Conservation (phyloP, 805 yeast species). For the Maudiozyma turicensis region DNA sequence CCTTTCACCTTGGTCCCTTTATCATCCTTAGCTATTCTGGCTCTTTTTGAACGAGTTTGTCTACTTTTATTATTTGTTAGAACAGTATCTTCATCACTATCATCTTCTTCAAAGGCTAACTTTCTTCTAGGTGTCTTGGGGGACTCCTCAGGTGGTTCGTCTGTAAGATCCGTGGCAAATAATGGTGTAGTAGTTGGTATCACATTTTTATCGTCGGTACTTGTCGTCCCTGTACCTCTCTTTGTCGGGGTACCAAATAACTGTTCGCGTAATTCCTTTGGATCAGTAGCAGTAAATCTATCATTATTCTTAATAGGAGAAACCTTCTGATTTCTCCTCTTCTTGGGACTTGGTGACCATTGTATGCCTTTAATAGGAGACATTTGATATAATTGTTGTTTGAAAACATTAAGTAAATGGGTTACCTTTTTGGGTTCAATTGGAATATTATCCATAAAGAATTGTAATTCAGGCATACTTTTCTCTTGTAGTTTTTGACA, state of each 20-base stretch:
- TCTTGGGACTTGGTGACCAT: slow-evolving; percentile 27
- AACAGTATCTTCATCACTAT: slow-evolving; percentile 6
- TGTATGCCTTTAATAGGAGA: slow-evolving; percentile 23
- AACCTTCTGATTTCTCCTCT: slow-evolving; percentile 5
- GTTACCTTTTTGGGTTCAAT: slow-evolving; percentile 38
- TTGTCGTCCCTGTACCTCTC: neutral
- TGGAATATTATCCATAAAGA: slow-evolving; percentile 45
- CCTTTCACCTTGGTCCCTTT: neutral
- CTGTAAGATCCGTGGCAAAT: neutral
- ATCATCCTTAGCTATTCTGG: neutral
- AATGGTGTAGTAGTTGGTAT: neutral
- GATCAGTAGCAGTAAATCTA: slow-evolving; percentile 23
- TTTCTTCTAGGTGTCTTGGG: slow-evolving; percentile 19
- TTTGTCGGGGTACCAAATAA: slow-evolving; percentile 24
- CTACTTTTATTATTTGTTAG: neutral
- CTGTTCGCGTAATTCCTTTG: slow-evolving; percentile 19
- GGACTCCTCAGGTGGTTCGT: slow-evolving; percentile 1
- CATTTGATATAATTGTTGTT: slow-evolving; percentile 31
- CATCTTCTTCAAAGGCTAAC: slow-evolving; percentile 26
- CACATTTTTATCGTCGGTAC: neutral
- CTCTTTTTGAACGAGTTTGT: neutral
- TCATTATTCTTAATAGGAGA: slow-evolving; percentile 16
- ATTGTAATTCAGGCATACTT: slow-evolving; percentile 38
- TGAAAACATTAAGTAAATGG: slow-evolving; percentile 38
- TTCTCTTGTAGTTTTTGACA: slow-evolving; percentile 38